Evolutionary conservation across 768 basidiomycete genomes (phyloP).

Genomic region (Suillus decipiens): DNA sequence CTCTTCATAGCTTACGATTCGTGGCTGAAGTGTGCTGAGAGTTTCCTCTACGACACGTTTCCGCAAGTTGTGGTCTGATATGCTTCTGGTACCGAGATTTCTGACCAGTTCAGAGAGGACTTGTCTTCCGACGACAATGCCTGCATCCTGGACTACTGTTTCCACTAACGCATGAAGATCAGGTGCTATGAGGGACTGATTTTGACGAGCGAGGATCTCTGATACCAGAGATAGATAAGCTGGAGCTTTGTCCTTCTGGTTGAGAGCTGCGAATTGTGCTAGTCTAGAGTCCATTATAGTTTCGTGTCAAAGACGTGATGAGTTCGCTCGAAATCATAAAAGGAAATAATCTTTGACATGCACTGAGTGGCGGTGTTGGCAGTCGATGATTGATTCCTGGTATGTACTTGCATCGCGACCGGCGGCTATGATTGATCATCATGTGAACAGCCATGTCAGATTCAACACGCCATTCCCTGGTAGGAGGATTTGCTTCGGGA

Average conservation of each 20-base stretch:
- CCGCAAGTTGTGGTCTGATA: slow-evolving; percentile 56
- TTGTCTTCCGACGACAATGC: slow-evolving; percentile 86
- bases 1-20: slow-evolving; percentile 92
- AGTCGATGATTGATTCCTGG: background rate
- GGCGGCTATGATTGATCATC: background rate
- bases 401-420: background rate
- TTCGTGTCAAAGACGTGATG: background rate
- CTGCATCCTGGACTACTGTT: slow-evolving; percentile 75
- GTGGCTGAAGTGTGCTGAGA: slow-evolving; percentile 66
- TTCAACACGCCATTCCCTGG: background rate
- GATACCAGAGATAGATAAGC: slow-evolving; percentile 72
- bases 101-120: slow-evolving; percentile 85
- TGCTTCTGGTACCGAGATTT: slow-evolving; percentile 54
- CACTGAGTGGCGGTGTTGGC: background rate
- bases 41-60: slow-evolving; percentile 79
- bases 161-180: slow-evolving; percentile 77
- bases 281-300: slow-evolving; percentile 67
- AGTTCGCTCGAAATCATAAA: background rate
- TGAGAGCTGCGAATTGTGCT: slow-evolving; percentile 58
- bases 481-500: background rate
- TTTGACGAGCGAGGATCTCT: slow-evolving; percentile 57
- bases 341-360: slow-evolving; percentile 4
- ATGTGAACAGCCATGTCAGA: slow-evolving; percentile 3
- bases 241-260: slow-evolving; percentile 84
- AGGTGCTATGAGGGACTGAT: slow-evolving; percentile 43